phyloP scores from a whole-genome alignment of 805 yeast species.

The Pichia membranifaciens region DNA sequence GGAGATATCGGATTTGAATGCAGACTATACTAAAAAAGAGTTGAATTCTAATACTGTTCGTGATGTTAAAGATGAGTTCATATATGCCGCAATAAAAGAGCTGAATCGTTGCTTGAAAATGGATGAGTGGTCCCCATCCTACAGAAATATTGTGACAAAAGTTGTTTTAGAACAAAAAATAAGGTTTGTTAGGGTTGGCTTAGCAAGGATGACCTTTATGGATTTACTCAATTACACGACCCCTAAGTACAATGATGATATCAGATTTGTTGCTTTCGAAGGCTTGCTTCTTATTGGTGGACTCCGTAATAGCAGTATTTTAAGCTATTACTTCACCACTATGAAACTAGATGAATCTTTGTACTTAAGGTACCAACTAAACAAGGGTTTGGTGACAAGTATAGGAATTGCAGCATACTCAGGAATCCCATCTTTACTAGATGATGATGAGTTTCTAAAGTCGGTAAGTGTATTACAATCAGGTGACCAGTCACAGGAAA shows the following conservation, averaged over 20 bases:
- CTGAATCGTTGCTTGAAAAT: conserved; percentile 68
- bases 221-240: conserved; percentile 51
- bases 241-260: conserved; percentile 40
- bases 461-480: conserved; percentile 11
- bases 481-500: conserved; percentile 5
- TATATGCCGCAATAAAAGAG: conserved; percentile 52
- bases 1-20: conserved; percentile 21
- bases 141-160: conserved; percentile 47
- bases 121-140: conserved; percentile 84
- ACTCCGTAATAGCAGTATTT: conserved; percentile 52
- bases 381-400: conserved; percentile 41
- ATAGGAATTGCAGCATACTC: conserved; percentile 63
- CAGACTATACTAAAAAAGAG: conserved; percentile 10
- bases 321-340: conserved; percentile 56
- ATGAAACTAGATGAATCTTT: conserved; percentile 52
- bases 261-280: conserved; percentile 63
- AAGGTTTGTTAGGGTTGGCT: conserved; percentile 49
- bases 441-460: conserved; percentile 54
- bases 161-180: conserved; percentile 57
- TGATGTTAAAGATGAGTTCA: conserved; percentile 33
- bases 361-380: conserved; percentile 44
- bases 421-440: conserved; percentile 52
- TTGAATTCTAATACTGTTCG: conserved; percentile 4
- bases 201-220: conserved; percentile 45
- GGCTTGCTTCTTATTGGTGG: conserved; percentile 75